Base-by-base conservation (phyloP, 2,329 filamentous ascomycete genomes). In the Ceratocystis harringtonii region DNA sequence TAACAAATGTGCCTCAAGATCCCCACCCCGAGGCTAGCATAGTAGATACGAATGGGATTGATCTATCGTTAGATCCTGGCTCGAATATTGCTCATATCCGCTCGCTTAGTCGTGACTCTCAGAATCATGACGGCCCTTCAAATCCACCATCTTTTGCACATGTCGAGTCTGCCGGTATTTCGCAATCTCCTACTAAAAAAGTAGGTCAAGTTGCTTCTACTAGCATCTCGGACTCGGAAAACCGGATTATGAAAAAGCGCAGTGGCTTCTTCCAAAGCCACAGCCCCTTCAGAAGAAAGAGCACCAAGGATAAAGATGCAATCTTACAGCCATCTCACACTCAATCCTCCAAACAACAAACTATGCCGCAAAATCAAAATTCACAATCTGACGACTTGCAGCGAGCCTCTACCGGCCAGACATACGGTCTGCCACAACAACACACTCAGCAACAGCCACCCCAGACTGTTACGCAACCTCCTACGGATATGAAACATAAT, bases 1-100 rank as follows among this genome's bases (percentile, higher is more conserved):
- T 58, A 58, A 58, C 55, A 58, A 58, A 45, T 15, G 83, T 95
- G 2, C 91, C 92, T 15, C 91, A 96, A 71, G 95, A 97, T 70
- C 90, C 94, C 8, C 96, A 96, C 73, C 92, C 92, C 0, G 84
- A 88, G 74, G 92, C 97, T 73, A 92, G 92, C 3, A 97, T 97
- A 91, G 96, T 92, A 0, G 95, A 97, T 84, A 87, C 96, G 68
- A 97, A 92, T 75, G 85, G 91, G 67, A 86, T 89, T 48, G 88
- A 85, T 3, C 82, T 86, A 48, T 71, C 73, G 17, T 76, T 64
- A n/a, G 75, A 91, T 81, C 75, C 74, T 44, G 76, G 75, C 68
- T 78, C 77, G 3, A 75, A 78, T 30, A 72, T 77, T 30, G 81
- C 81, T 25, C 84, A 85, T 28, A 85, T 83, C 62, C 83, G 91